Evolutionary conservation across 169 alveolate species (phyloP).

Genomic region (Plasmodium vivax): DNA sequence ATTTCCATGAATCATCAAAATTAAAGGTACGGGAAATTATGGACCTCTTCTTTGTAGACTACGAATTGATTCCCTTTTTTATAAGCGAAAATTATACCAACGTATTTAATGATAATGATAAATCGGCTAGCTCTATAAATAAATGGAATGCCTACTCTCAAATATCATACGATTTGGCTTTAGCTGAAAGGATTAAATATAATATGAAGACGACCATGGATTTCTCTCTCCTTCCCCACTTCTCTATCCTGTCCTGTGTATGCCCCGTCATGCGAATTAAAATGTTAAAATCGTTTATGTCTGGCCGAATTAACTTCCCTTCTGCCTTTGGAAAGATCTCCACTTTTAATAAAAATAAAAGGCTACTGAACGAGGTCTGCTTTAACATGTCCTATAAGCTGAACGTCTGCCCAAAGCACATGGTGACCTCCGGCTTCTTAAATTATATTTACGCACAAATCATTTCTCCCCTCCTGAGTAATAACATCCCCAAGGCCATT

Average conservation of each 20-base stretch:
- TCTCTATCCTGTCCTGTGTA: slow-evolving; percentile 86
- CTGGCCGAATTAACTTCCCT: slow-evolving; percentile 91
- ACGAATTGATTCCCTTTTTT: slow-evolving; percentile 94
- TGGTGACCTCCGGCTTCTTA: slow-evolving; percentile 58
- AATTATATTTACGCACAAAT: slow-evolving; percentile 72
- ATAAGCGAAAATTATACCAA: slow-evolving; percentile 93
- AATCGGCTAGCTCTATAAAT: slow-evolving; percentile 74
- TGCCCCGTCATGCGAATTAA: slow-evolving; percentile 85
- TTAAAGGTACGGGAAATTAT: slow-evolving; percentile 80
- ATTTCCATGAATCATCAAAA: slow-evolving; percentile 80
- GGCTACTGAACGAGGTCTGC: slow-evolving; percentile 87
- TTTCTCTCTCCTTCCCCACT: slow-evolving; percentile 91
- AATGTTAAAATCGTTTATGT: slow-evolving; percentile 73
- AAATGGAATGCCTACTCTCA: slow-evolving; percentile 77
- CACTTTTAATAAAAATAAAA: slow-evolving; percentile 90
- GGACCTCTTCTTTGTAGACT: slow-evolving; percentile 94
- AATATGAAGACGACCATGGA: slow-evolving; percentile 87
- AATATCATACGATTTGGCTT: slow-evolving; percentile 79
- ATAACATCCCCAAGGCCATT: slow-evolving; percentile 75
- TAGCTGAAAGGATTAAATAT: slow-evolving; percentile 88
- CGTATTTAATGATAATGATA: slow-evolving; percentile 75
- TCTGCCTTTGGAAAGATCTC: slow-evolving; percentile 94
- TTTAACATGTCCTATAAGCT: slow-evolving; percentile 63
- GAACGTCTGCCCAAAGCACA: slow-evolving; percentile 54
- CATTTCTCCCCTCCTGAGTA: slow-evolving; percentile 72